Base-by-base conservation (phyloP, 2,329 filamentous ascomycete species). In the Aspergillus transmontanensis region DNA sequence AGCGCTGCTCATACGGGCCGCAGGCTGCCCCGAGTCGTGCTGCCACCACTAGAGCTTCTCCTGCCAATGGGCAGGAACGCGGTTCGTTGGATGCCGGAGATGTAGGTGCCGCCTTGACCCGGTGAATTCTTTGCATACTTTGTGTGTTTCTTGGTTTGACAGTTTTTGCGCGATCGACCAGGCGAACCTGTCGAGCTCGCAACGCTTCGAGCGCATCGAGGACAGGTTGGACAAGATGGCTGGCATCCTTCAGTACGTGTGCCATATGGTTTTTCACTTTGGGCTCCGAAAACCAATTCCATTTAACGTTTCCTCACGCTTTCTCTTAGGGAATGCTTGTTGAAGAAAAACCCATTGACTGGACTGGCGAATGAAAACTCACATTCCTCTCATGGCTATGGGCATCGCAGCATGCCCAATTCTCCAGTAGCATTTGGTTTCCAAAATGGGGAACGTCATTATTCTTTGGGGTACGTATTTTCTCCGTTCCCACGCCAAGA, bases 191-290 rank as follows among this genome's bases (percentile, higher is more conserved):
- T 36, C 59, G 6, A 64, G 45, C n/a, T 26, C 66, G 2, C 59
- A 61, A 30, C 63, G 68, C 14, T 62, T 71, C 32, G 64, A 68
- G 57, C 64, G 68, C 14, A 68, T 72, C 16, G 71, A 72, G 58
- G 60, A 66, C 26, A 66, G 67, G 26, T 57, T 72, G 5, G 66
- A 72, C 10, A 62, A 66, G 48, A 70, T 72, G 45, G 58, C 66
- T 16, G 43, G 41, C 34, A 45, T 72, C 23, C 65, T 72, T 14
- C 65, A 66, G 70, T 71, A 56, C 53, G 67, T 58, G 14, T 12
- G 4, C 7, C 14, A n/a, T 53, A 4, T 19, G 28, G 10, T 2
- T 14, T 16, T 55, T 3, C 6, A 7, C 1, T 21, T 55, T 19
- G 11, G 1, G 11, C 19, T 23, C n/a, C n/a, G 5, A 28, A 6